phyloP scores from a whole-genome alignment of 768 basidiomycete genomes.

The Filobasidium floriforme region DNA sequence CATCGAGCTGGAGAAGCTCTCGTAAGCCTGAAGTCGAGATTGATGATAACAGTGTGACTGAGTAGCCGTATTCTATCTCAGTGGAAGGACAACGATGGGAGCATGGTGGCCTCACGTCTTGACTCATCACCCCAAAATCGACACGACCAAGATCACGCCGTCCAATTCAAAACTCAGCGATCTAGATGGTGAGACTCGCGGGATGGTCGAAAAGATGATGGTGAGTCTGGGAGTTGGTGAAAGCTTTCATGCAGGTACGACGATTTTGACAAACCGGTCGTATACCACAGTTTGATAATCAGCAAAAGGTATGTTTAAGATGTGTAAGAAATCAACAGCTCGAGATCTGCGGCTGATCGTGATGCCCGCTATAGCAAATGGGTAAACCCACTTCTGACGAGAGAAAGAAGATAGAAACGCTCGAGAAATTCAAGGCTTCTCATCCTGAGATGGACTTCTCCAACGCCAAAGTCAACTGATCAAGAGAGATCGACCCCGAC shows the following conservation, averaged over 20 bases:
- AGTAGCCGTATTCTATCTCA: background rate
- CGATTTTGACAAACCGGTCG: background rate
- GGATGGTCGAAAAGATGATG: slow-evolving; percentile 99
- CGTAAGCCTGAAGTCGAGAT: slow-evolving; percentile 24
- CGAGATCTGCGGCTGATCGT: slow-evolving; percentile 16
- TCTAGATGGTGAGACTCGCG: slow-evolving; percentile 90
- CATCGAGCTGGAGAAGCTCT: slow-evolving; percentile 43
- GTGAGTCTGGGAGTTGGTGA: slow-evolving; percentile 50
- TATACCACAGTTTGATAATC: slow-evolving; percentile 46
- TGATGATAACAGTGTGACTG: slow-evolving; percentile 23
- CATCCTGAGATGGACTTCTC: slow-evolving; percentile 19
- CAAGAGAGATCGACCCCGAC: background rate
- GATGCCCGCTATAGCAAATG: slow-evolving; percentile 59
- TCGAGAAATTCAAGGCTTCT: slow-evolving; percentile 15
- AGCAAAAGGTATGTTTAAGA: slow-evolving; percentile 42
- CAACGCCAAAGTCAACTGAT: slow-evolving; percentile 43
- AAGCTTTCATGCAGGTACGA: background rate
- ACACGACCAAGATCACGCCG: slow-evolving; percentile 90
- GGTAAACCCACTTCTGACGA: slow-evolving; percentile 94
- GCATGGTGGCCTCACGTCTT: slow-evolving; percentile 95
- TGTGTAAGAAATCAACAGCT: slow-evolving; percentile 10
- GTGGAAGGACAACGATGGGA: background rate
- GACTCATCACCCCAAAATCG: slow-evolving; percentile 90
- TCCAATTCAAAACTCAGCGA: slow-evolving; percentile 93
- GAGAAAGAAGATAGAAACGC: slow-evolving; percentile 80